These are phyloP conservation scores for Ochromonas danica DNA, from an alignment of 108 stramenopile genomes.

Conservation along the genomic window DNA sequence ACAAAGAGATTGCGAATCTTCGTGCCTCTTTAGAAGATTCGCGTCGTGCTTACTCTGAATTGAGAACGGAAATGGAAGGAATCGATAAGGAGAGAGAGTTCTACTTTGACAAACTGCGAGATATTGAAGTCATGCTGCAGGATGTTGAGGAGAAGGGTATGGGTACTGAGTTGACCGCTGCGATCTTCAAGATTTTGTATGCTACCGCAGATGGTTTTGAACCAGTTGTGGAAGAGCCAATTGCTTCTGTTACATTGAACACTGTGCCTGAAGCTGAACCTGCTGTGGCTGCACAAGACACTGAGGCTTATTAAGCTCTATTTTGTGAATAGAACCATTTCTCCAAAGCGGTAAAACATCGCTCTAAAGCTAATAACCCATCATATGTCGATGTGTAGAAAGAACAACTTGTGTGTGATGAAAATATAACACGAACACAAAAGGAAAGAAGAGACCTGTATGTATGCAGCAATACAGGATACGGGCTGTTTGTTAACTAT, in stretches of 20 bases:
- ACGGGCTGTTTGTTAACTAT: too few species aligned
- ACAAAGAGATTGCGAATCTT: conserved; percentile 67
- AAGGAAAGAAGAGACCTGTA: too few species aligned
- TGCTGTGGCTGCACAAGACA: background rate
- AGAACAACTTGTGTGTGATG: too few species aligned
- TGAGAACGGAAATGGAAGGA: conserved; percentile 35
- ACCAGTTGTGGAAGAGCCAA: background rate
- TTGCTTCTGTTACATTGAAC: too few species aligned
- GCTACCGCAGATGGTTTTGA: conserved; percentile 51
- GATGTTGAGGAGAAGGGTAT: conserved; percentile 35
- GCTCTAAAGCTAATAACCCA: too few species aligned
- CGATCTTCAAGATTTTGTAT: conserved; percentile 47
- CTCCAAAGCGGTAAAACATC: too few species aligned
- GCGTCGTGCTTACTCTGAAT: conserved; percentile 10
- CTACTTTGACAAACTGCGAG: conserved; percentile 93
- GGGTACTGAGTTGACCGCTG: conserved; percentile 29
- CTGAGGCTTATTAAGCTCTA: background rate
- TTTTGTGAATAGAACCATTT: background rate
- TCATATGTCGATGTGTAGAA: too few species aligned
- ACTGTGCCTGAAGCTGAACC: too few species aligned
- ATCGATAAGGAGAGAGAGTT: conserved; percentile 73
- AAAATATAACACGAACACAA: too few species aligned
- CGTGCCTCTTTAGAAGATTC: conserved; percentile 7
- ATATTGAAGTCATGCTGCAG: conserved; percentile 85
- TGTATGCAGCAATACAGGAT: too few species aligned